Evolutionary conservation across 768 basidiomycete species (phyloP), one percentile per base, ranked within the genome.

Genomic region (Xerocomellus chrysenteron): DNA sequence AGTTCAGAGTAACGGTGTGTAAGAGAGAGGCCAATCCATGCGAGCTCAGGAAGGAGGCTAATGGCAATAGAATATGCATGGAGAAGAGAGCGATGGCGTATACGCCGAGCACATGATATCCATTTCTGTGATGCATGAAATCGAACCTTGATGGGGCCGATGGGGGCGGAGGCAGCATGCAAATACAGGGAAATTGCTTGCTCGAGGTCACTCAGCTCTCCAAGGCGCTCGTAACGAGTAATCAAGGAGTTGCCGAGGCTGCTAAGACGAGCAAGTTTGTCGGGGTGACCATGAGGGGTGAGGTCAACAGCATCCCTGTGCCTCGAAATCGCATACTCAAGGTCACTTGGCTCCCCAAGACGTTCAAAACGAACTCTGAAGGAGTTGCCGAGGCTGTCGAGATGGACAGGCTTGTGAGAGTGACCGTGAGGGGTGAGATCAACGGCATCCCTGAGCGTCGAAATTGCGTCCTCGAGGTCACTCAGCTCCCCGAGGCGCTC

Each of bases 21-120:
- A 12, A 68, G 46, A 32, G 63, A 51, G 12, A 61, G 52, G 13
- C 62, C 67, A 12, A 56, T 41, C 58, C 54, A 59, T 19, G 57
- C 57, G 10, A 58, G 37, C n/a, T 58, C 37, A 33, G 68, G 67
- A 9, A 68, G 55, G 32, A 69, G 62, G 36, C 32, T 19, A 14
- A 69, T 56, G 0, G 68, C 48, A 7, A 41, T 35, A 28, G 51
- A 50, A 52, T 62, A 69, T 21, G 63, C 65, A 6, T 58, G 35
- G 4, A 68, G 43, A 24, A 63, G 59, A 30, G 64, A 55, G n/a
- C 13, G 26, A 5, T 59, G 47, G 3, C 45, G 33, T 17, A 59
- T 11, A 33, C 5, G 6, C 10, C 40, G 58, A 28, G 58, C 58
- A 37, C 49, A 50, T 13, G 43, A 43, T 32, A 45, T 48, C 58